Conservation (phyloP, 2,329 filamentous ascomycete species). For the Diaporthe sp. region DNA sequence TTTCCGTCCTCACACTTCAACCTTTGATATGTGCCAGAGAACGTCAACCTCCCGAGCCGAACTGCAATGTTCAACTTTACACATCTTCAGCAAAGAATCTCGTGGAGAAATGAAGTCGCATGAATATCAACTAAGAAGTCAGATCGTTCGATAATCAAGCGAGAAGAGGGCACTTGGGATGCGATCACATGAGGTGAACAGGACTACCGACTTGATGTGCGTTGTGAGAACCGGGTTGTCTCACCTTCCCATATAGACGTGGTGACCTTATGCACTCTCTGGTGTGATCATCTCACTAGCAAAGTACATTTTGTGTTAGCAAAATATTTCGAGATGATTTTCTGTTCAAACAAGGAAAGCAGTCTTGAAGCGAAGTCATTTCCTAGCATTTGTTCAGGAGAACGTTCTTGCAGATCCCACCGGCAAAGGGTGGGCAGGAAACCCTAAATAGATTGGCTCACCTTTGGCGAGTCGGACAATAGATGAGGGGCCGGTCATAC, state of each 20-base stretch:
- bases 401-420: neutral
- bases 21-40: too few species aligned
- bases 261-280: neutral
- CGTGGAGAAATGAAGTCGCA: too few species aligned
- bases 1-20: too few species aligned
- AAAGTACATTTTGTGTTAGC: neutral
- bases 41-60: too few species aligned
- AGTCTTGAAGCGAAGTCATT: too few species aligned
- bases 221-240: neutral
- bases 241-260: neutral
- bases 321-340: too few species aligned
- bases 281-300: neutral
- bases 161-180: neutral
- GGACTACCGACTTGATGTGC: neutral
- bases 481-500: neutral
- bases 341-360: neutral
- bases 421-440: neutral
- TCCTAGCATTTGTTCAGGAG: neutral
- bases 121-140: too few species aligned
- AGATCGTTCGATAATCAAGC: too few species aligned
- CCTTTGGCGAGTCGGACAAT: neutral
- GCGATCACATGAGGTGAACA: neutral
- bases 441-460: slow-evolving; percentile 17
- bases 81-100: too few species aligned
- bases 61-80: too few species aligned